Evolutionary conservation across 73 alveolate species (phyloP).

Genomic region (Paramecium pentaurelia): DNA sequence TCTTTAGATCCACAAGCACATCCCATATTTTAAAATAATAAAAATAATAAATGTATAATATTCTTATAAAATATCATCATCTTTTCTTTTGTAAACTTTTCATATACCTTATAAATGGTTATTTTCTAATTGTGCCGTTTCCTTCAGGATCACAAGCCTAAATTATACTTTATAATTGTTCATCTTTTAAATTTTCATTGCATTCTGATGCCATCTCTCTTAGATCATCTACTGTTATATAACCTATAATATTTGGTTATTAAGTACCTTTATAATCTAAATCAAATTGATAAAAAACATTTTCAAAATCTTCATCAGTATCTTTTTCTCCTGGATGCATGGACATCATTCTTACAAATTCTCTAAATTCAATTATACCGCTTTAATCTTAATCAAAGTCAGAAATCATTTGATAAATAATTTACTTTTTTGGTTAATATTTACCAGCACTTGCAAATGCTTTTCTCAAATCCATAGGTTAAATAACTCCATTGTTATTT

Average conservation of each 20-base stretch:
- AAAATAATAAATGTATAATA: background rate
- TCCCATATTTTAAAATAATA: background rate
- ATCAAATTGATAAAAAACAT: slow-evolving; percentile 1
- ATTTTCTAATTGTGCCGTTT: slow-evolving; percentile 6
- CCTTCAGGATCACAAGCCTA: slow-evolving; percentile 24
- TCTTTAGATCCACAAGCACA: background rate
- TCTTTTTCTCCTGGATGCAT: slow-evolving; percentile 29
- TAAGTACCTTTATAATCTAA: slow-evolving; percentile 24
- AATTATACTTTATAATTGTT: background rate
- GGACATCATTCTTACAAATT: slow-evolving; percentile 42
- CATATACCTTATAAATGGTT: slow-evolving; percentile 12
- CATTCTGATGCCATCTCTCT: slow-evolving; percentile 22
- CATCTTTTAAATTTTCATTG: background rate
- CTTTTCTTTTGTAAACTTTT: background rate
- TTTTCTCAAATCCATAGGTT: slow-evolving; percentile 51
- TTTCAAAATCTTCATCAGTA: slow-evolving; percentile 4
- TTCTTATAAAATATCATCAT: background rate
- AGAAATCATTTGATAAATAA: slow-evolving; percentile 32
- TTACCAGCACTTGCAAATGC: slow-evolving; percentile 8
- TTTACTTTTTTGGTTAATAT: slow-evolving; percentile 7
- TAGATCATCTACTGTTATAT: slow-evolving; percentile 23
- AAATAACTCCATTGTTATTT: slow-evolving; percentile 33
- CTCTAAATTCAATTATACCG: slow-evolving; percentile 47
- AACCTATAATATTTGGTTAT: background rate
- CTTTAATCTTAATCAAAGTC: slow-evolving; percentile 26